Percentiles rank a stretch among this genome's conserved stretches.
These are phyloP conservation scores for Fusarium continuum DNA, from an alignment of 2,329 filamentous ascomycete genomes.

Conservation along the genomic window DNA sequence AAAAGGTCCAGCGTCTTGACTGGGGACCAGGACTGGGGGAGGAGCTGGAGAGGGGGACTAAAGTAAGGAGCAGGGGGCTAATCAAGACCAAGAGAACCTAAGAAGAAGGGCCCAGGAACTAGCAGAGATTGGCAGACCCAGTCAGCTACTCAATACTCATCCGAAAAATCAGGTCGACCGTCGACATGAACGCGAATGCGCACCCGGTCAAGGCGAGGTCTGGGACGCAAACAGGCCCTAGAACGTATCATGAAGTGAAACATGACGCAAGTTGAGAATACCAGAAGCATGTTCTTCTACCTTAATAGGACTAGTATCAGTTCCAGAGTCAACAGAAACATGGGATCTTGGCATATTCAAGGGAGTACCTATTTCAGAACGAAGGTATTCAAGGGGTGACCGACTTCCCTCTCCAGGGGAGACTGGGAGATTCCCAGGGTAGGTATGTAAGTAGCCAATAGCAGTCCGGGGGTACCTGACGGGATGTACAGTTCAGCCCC, in stretches of 20 bases:
- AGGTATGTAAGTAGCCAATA: conserved; percentile 14
- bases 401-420: conserved; percentile 6
- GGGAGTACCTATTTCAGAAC: conserved; percentile 5
- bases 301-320: conserved; percentile 14
- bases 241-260: conserved; percentile 15
- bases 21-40: conserved; percentile 29
- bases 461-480: conserved; percentile 22
- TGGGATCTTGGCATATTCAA: conserved; percentile 4
- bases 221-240: conserved; percentile 26
- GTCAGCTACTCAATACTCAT: not conserved
- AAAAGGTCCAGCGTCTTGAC: conserved; percentile 39
- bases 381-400: conserved; percentile 9
- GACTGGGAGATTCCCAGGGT: conserved; percentile 17
- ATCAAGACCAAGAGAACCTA: conserved; percentile 7
- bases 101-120: conserved; percentile 1
- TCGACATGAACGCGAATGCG: conserved; percentile 19
- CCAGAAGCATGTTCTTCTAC: conserved; percentile 20
- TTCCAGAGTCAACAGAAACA: conserved; percentile 21
- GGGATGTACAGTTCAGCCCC: not conserved
- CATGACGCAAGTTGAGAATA: conserved; percentile 11
- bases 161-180: conserved; percentile 9
- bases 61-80: conserved; percentile 21
- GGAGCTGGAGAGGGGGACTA: conserved; percentile 17
- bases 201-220: conserved; percentile 17
- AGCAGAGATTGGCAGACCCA: conserved; percentile 30